A percentile compares a stretch with the other conserved stretches of the same genome.
phyloP scores from a whole-genome alignment of 2,329 filamentous ascomycete species.

The Trichoderma atroviride region DNA sequence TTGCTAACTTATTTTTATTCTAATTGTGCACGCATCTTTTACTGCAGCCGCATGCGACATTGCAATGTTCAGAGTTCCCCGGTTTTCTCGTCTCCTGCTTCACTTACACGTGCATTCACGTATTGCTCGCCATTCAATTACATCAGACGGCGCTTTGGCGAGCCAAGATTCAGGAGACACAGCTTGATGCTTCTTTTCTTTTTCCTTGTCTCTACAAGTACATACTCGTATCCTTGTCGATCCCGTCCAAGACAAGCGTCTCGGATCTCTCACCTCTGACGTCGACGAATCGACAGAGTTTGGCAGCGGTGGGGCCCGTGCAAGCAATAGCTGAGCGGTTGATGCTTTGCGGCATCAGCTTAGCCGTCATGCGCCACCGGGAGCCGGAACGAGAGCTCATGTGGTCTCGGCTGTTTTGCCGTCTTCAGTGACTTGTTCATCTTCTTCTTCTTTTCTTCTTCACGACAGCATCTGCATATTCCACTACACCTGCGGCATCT shows the following conservation, averaged over 20 bases:
- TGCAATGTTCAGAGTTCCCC: constrained; percentile 9
- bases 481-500: background rate
- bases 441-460: background rate
- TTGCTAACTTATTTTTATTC: background rate
- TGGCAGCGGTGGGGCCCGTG: constrained; percentile 8
- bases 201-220: too few species aligned
- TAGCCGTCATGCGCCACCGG: constrained; percentile 22
- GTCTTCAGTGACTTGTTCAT: background rate
- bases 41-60: background rate
- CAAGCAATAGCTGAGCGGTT: background rate
- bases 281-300: background rate
- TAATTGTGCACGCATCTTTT: background rate
- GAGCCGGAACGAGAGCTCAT: background rate
- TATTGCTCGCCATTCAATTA: background rate
- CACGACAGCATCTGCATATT: background rate
- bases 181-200: background rate
- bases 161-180: background rate
- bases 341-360: background rate
- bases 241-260: background rate
- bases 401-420: background rate
- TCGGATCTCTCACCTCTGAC: background rate
- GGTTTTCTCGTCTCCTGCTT: background rate
- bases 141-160: background rate
- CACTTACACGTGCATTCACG: background rate
- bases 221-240: background rate